Percentiles rank a stretch among this genome's conserved stretches.
Conservation (phyloP, 495 filamentous ascomycete genomes). For the Daldinia grandis region DNA sequence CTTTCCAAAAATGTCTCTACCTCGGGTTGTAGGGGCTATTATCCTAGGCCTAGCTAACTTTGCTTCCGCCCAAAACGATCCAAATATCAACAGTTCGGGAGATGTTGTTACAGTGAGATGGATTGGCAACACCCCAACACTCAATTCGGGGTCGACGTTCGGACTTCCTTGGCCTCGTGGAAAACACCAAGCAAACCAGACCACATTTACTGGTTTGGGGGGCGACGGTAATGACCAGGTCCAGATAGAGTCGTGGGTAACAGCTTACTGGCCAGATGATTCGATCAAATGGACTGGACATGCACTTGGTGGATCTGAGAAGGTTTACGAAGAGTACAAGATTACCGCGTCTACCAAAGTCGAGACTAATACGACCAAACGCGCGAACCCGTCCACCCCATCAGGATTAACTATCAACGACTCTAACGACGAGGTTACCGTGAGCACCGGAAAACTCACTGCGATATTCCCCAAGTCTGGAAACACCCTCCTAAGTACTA, state of each 20-base stretch:
- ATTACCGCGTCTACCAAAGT: slow-evolving; percentile 26
- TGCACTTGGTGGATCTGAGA: slow-evolving; percentile 46
- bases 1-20: slow-evolving; percentile 10
- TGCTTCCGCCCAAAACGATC: slow-evolving; percentile 18
- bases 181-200: slow-evolving; percentile 46
- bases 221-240: slow-evolving; percentile 39
- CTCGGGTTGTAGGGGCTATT: neutral
- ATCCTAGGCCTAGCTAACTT: slow-evolving; percentile 9
- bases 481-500: slow-evolving; percentile 45
- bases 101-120: slow-evolving; percentile 46
- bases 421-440: slow-evolving; percentile 26
- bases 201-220: slow-evolving; percentile 42
- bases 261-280: slow-evolving; percentile 56
- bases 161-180: slow-evolving; percentile 55
- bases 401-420: slow-evolving; percentile 22
- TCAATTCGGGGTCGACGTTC: slow-evolving; percentile 51
- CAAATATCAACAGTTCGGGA: slow-evolving; percentile 20
- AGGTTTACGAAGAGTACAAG: slow-evolving; percentile 36
- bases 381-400: slow-evolving; percentile 4
- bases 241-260: slow-evolving; percentile 54
- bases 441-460: slow-evolving; percentile 52
- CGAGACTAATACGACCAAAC: neutral
- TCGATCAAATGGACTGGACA: slow-evolving; percentile 60
- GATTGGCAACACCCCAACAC: slow-evolving; percentile 49
- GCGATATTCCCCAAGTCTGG: slow-evolving; percentile 50